Conservation (phyloP, 169 alveolate species). For the Cryptosporidium sp. region DNA sequence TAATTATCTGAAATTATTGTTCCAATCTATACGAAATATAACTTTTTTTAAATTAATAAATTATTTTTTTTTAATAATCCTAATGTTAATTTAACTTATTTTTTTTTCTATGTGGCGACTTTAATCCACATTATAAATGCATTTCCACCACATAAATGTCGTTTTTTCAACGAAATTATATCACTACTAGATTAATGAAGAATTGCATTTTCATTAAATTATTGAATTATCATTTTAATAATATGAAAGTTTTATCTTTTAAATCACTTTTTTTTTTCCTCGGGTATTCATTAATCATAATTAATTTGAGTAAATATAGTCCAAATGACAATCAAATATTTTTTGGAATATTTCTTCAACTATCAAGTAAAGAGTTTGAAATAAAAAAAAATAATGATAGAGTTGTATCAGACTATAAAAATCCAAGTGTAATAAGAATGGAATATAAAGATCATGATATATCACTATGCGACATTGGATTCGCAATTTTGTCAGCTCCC, state of each 20-base stretch:
- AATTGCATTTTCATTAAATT: not conserved
- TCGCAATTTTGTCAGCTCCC: constrained; percentile 71
- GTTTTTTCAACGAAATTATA: not conserved
- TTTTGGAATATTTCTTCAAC: not conserved
- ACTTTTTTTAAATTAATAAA: not conserved
- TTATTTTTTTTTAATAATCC: not conserved
- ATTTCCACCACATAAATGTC: constrained; percentile 37
- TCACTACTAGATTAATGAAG: not conserved
- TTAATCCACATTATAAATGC: constrained; percentile 34
- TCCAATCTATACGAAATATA: not conserved
- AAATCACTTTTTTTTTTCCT: not conserved
- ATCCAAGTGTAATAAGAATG: not conserved
- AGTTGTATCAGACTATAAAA: not conserved
- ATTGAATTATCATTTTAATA: not conserved
- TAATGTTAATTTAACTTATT: not conserved
- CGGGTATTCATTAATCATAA: not conserved
- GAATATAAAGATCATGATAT: constrained; percentile 3
- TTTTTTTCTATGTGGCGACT: constrained; percentile 7
- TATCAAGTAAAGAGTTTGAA: not conserved
- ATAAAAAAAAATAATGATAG: not conserved
- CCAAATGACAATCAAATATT: not conserved
- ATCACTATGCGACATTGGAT: constrained; percentile 68
- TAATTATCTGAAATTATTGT: not conserved
- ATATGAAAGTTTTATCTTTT: not conserved
- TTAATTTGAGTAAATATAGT: not conserved